A percentile compares a stretch with the other conserved stretches of the same genome.
Evolutionary conservation across 192 early-diverging fungal species (phyloP).

Genomic region (Pilaira anomala): DNA sequence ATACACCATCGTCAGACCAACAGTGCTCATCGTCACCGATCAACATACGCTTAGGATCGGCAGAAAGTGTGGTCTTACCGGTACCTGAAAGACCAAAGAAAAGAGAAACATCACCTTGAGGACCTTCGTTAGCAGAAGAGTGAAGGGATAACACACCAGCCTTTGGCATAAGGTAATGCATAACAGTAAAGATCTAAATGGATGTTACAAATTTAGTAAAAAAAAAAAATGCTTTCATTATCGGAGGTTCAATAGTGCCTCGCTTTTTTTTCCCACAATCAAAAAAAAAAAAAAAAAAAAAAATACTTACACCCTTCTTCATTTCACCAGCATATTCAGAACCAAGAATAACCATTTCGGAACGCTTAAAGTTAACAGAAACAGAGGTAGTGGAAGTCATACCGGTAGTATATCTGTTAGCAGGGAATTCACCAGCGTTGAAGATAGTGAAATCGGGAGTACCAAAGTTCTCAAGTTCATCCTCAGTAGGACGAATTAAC

Average conservation of each 20-base stretch:
- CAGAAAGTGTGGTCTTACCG: conserved; percentile 97
- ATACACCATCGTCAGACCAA: conserved; percentile 91
- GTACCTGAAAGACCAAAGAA: conserved; percentile 98
- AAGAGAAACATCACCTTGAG: conserved; percentile 81
- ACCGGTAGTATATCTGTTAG: conserved; percentile 86
- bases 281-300: no score
- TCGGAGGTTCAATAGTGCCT: conserved; percentile 10
- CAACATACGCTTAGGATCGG: conserved; percentile 84
- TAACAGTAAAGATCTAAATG: conserved; percentile 76
- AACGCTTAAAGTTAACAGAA: conserved; percentile 85
- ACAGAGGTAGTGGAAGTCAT: conserved; percentile 92
- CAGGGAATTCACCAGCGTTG: conserved; percentile 90
- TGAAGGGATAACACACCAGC: conserved; percentile 80
- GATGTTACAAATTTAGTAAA: not conserved
- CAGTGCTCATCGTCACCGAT: conserved; percentile 99
- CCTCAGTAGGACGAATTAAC: conserved; percentile 87
- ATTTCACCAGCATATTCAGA: conserved; percentile 68
- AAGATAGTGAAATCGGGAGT: conserved; percentile 94
- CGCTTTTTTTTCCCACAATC: conserved; percentile 94
- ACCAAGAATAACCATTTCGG: conserved; percentile 95
- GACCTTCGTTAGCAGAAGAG: conserved; percentile 90
- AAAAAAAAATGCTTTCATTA: no score
- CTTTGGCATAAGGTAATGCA: conserved; percentile 99
- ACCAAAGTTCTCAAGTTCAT: conserved; percentile 87
- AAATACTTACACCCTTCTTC: conserved; percentile 44